A percentile compares a stretch with the other conserved stretches of the same genome.
phyloP scores from a whole-genome alignment of 306 rosid genomes.

The Abrus pulchellus region DNA sequence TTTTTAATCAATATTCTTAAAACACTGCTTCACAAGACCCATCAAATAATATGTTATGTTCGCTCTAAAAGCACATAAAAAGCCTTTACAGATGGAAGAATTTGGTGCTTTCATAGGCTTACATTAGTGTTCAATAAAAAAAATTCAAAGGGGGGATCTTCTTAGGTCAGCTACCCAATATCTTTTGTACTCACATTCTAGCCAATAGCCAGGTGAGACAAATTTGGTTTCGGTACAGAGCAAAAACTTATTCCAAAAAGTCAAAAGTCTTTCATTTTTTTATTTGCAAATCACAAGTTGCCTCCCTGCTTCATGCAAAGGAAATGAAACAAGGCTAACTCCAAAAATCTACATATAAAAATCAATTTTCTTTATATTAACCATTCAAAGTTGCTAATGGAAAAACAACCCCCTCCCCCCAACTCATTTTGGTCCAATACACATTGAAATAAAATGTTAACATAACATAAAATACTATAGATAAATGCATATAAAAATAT shows the following conservation, averaged over 20 bases:
- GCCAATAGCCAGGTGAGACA: constrained; percentile 55
- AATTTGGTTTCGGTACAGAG: constrained; percentile 36
- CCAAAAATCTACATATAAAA: constrained; percentile 25
- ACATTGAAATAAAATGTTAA: background rate
- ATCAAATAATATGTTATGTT: background rate
- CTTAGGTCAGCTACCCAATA: constrained; percentile 72
- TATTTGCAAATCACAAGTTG: constrained; percentile 51
- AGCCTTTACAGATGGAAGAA: constrained; percentile 37
- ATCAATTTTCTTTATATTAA: constrained; percentile 9
- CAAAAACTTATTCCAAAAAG: constrained; percentile 48
- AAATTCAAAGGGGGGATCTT: constrained; percentile 47
- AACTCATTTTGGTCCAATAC: constrained; percentile 1
- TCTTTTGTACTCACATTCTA: constrained; percentile 46
- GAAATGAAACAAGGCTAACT: constrained; percentile 27
- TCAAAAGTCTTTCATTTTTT: constrained; percentile 48
- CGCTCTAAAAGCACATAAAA: background rate
- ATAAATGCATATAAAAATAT: background rate
- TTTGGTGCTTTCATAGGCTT: constrained; percentile 40
- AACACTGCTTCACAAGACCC: no score
- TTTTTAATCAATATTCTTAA: no score
- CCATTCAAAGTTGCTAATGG: constrained; percentile 33
- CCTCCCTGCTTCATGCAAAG: constrained; percentile 44
- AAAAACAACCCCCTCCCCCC: background rate
- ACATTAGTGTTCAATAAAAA: constrained; percentile 50
- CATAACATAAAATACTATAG: background rate